Evolutionary conservation across 371 early-diverging fungal species (phyloP).

Genomic region (Quaeritorhiza haematococci): DNA sequence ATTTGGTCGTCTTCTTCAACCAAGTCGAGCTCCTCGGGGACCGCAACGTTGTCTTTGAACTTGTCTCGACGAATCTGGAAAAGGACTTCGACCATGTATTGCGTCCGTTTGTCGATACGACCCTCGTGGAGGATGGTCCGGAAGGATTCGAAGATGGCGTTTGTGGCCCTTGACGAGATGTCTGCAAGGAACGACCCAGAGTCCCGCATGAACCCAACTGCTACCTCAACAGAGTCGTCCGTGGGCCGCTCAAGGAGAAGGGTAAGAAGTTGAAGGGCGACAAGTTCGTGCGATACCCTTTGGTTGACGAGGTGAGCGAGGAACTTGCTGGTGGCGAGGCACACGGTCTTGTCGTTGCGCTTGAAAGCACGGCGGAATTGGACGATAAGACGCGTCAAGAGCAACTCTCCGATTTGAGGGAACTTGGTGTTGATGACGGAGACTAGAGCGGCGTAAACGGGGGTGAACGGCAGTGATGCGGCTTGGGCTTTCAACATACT

Average conservation of each 20-base stretch:
- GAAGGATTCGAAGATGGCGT: slow-evolving; percentile 91
- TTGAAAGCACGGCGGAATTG: slow-evolving; percentile 89
- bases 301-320: slow-evolving; percentile 94
- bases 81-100: slow-evolving; percentile 96
- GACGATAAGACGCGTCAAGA: slow-evolving; percentile 77
- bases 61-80: slow-evolving; percentile 93
- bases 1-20: slow-evolving; percentile 96
- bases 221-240: slow-evolving; percentile 94
- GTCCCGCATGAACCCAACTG: slow-evolving; percentile 93
- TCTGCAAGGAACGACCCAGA: slow-evolving; percentile 81
- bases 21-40: slow-evolving; percentile 75
- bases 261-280: slow-evolving; percentile 82
- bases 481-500: slow-evolving; percentile 91
- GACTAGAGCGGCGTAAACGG: slow-evolving; percentile 85
- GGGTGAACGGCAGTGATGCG: slow-evolving; percentile 83
- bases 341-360: slow-evolving; percentile 85
- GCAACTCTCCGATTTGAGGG: slow-evolving; percentile 83
- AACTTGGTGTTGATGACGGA: slow-evolving; percentile 92
- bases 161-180: slow-evolving; percentile 70
- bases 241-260: slow-evolving; percentile 88
- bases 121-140: slow-evolving; percentile 90
- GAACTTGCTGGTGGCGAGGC: slow-evolving; percentile 79
- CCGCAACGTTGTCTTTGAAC: slow-evolving; percentile 62
- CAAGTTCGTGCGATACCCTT: slow-evolving; percentile 79
- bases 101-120: slow-evolving; percentile 86